A percentile compares a stretch with the other conserved stretches of the same genome.
phyloP scores from a whole-genome alignment of 768 basidiomycete species.

The Trametes cinnabarina region DNA sequence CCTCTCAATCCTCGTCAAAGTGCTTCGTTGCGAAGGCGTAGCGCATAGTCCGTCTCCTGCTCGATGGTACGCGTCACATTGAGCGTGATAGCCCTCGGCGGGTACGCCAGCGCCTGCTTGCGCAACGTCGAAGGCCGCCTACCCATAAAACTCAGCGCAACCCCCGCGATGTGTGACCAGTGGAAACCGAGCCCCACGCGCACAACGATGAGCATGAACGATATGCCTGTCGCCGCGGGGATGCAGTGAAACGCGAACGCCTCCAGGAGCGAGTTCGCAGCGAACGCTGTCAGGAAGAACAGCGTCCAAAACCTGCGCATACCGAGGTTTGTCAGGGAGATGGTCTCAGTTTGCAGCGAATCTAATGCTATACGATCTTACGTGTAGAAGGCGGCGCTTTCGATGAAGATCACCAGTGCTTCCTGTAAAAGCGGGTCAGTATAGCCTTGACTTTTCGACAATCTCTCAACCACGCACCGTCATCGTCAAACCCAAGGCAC shows the following conservation, averaged over 20 bases:
- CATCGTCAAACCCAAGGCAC: neutral
- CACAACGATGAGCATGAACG: slow-evolving; percentile 18
- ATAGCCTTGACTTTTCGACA: too few relatives aligned
- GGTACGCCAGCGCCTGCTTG: neutral
- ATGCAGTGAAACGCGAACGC: slow-evolving; percentile 11
- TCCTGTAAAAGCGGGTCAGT: neutral
- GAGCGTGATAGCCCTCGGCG: slow-evolving; percentile 4
- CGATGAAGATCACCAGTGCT: slow-evolving; percentile 14
- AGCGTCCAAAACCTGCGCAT: slow-evolving; percentile 10
- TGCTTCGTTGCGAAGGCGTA: too few relatives aligned
- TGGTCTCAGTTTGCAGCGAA: neutral
- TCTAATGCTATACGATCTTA: neutral
- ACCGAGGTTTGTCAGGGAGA: neutral
- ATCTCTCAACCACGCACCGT: neutral
- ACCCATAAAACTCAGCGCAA: neutral
- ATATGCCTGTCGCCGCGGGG: slow-evolving; percentile 17
- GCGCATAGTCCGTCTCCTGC: slow-evolving; percentile 14
- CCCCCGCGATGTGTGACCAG: slow-evolving; percentile 4
- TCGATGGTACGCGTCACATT: slow-evolving; percentile 12
- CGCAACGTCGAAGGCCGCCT: neutral
- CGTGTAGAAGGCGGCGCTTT: slow-evolving; percentile 17
- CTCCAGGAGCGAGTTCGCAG: slow-evolving; percentile 8
- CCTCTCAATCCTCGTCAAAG: too few relatives aligned
- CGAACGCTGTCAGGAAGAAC: slow-evolving; percentile 11
- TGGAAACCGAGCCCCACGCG: slow-evolving; percentile 17